Evolutionary conservation across 2,329 filamentous ascomycete species (phyloP), one percentile per base, ranked within the genome.

Genomic region (Bertia moriformis): DNA sequence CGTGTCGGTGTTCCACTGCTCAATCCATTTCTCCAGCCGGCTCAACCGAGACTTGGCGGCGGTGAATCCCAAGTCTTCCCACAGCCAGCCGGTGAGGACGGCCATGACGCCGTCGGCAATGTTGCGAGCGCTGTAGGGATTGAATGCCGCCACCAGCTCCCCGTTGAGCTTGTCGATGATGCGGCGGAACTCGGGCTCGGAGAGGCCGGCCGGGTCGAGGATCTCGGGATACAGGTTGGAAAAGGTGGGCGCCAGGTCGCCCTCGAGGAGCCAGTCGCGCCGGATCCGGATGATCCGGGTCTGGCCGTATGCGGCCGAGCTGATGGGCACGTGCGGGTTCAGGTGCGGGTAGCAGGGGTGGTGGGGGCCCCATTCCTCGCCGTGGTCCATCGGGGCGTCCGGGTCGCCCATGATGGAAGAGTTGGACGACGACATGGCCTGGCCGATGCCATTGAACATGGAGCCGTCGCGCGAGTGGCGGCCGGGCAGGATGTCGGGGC

Each of bases 181-280:
- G 10, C 69, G 68, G 3, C 91, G 76, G 52, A 98, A 98, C 49
- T 93, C 85, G 42, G 80, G 78, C 56, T 98, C 91, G 1, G 75
- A 71, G 33, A 98, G 62, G 20, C 88, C 75, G 0, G 74, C 75
- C 0, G 87, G 85, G 47, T 95, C 88, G 4, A 98, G 66, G 42
- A 98, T 93, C 54, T 98, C 91, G 0, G 91, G 91, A 51, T 98
- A 98, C 2, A 95, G 67, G 50, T 96, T 95, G 14, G 85, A 91
- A 54, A 93, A 96, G 0, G 88, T 86, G 0, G 91, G 91, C 1
- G 88, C 89, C 19, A 94, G 64, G 57, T 98, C 91, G 24, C 89
- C 91, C 43, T 79, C 73, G 19, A 88, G 59, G 60, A 96, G 79
- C 83, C 88, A 98, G 58, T 98, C 91, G 32, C 91, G 73, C 42